Evolutionary conservation across 495 filamentous ascomycete species (phyloP).

Genomic region (Beverwykella pulmonaria): DNA sequence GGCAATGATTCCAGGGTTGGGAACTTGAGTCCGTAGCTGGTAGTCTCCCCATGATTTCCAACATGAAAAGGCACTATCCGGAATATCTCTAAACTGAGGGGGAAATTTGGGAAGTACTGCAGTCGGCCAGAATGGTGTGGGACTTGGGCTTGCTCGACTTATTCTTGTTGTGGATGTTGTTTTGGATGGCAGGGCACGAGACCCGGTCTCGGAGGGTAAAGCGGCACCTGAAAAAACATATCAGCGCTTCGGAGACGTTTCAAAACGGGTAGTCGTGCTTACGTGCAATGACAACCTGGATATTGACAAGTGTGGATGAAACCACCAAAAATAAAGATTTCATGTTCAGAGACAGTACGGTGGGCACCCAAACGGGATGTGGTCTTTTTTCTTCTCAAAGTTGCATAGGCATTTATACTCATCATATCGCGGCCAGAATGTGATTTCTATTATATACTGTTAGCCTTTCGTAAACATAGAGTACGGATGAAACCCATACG

Average conservation of each 20-base stretch:
- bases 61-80: constrained; percentile 10
- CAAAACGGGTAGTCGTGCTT: constrained; percentile 8
- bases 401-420: background rate
- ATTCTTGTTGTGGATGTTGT: constrained; percentile 10
- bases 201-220: constrained; percentile 19
- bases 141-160: constrained; percentile 3
- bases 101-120: constrained; percentile 8
- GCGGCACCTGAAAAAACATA: constrained; percentile 12
- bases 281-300: constrained; percentile 19
- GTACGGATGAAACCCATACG: constrained; percentile 4
- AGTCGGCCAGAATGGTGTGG: constrained; percentile 13
- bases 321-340: constrained; percentile 7
- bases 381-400: constrained; percentile 2
- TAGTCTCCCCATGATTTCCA: constrained; percentile 16
- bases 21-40: constrained; percentile 19
- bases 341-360: constrained; percentile 7
- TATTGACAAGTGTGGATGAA: background rate
- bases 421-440: constrained; percentile 1
- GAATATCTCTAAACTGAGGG: constrained; percentile 20
- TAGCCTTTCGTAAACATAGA: constrained; percentile 7
- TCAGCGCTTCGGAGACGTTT: constrained; percentile 5
- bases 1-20: constrained; percentile 19
- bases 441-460: constrained; percentile 9
- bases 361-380: constrained; percentile 4
- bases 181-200: background rate